A percentile compares a stretch with the other conserved stretches of the same genome.
Conservation (phyloP, 192 early-diverging fungal species). For the Coemansia sp. region DNA sequence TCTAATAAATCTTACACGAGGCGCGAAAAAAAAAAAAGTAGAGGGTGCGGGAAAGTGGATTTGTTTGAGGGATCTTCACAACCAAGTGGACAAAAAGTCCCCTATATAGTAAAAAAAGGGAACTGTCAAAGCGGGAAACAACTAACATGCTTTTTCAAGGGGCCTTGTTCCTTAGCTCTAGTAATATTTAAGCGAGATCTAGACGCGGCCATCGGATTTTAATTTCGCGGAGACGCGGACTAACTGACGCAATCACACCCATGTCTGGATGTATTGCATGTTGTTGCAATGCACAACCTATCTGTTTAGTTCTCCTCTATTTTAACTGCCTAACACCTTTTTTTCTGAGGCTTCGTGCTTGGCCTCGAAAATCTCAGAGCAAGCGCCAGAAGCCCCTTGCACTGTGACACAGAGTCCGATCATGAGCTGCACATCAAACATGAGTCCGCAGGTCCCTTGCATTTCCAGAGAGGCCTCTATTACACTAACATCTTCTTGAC, state of each 20-base stretch:
- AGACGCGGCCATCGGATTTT: neutral
- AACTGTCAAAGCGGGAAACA: neutral
- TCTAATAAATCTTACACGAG: neutral
- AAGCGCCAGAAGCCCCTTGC: neutral
- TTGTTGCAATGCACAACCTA: no score
- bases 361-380: neutral
- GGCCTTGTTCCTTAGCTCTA: neutral
- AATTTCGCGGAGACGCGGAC: neutral
- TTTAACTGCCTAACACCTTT: neutral
- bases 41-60: neutral
- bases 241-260: neutral
- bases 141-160: neutral
- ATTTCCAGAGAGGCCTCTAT: neutral
- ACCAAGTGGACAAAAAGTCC: no score
- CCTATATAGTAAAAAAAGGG: neutral
- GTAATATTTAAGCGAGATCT: neutral
- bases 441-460: neutral
- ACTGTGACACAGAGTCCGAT: neutral
- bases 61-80: neutral
- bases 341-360: neutral
- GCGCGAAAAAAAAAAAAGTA: neutral
- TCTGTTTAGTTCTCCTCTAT: no score
- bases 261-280: neutral
- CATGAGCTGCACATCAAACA: neutral
- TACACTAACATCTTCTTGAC: neutral